Base-by-base conservation (phyloP, 495 filamentous ascomycete genomes). In the Tuber borchii region DNA sequence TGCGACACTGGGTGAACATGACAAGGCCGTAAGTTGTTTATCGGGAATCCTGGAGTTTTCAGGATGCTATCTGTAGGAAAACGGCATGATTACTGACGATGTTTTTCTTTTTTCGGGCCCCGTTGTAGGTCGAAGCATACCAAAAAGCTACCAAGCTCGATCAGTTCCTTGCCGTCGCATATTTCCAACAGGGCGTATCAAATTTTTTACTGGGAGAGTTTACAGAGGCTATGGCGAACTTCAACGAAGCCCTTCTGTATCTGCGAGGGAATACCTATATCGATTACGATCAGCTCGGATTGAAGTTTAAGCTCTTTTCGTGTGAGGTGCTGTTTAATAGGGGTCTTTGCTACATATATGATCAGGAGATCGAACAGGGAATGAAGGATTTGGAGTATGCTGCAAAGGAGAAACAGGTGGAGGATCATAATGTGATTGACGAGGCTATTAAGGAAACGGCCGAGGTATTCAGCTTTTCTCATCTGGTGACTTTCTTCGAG, bases 261-360 rank as follows among this genome's bases (percentile, higher is more conserved):
- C 90, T 99, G 73, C 90, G 95, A 80, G 95, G 95, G 69, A 98
- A 99, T 84, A 94, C 93, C 65, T 92, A 92, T 83, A 99, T 99
- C 86, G 93, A 99, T 85, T 99, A 99, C 83, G 94, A 97, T 78
- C 95, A 99, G 84, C 87, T 99, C 69, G 95, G 95, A 19, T 88
- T 99, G 56, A 92, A 94, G 73, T 99, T 98, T 86, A 97, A 97
- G 79, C 87, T 99, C 8, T 97, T 92, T 85, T 97, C 95, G 8
- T 99, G 95, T 84, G 96, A 99, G 83, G 96, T 97, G 3, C 87
- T 99, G 22, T 99, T 99, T 88, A 99, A 99, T 85, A 90, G 95
- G 51, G 95, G 95, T 69, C 88, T 99, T 56, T 98, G 96, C 86
- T 98, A 97, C 85, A 96, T 98, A 81, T 98, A 98, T 81, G 89